Percentiles rank a stretch among this genome's conserved stretches.
These are phyloP conservation scores for Boletellus deceptivus DNA, from an alignment of 1,284 basidiomycete species.

Conservation along the genomic window DNA sequence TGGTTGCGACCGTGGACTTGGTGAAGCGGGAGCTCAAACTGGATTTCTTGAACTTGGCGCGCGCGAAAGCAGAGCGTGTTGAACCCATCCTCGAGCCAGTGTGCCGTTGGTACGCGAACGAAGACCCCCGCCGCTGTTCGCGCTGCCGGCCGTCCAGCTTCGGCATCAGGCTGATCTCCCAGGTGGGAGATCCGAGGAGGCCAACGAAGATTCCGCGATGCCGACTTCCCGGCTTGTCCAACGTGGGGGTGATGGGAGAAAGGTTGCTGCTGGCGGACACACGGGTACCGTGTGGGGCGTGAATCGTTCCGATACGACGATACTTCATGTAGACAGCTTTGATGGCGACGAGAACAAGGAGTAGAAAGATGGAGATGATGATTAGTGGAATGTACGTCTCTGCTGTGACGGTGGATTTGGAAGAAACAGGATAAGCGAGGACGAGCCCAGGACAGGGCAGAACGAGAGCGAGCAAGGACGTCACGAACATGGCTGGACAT, in stretches of 20 bases:
- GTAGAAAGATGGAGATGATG: conserved; percentile 12
- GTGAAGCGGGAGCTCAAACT: conserved; percentile 5
- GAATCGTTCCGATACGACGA: conserved; percentile 28
- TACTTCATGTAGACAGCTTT: conserved; percentile 29
- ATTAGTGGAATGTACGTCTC: conserved; percentile 15
- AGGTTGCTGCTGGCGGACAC: background rate
- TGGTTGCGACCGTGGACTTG: conserved; percentile 11
- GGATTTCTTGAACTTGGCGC: background rate
- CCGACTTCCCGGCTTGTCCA: conserved; percentile 6
- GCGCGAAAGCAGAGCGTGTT: conserved; percentile 1
- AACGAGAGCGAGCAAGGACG: conserved; percentile 2
- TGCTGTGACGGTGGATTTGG: conserved; percentile 1
- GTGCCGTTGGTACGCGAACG: conserved; percentile 8
- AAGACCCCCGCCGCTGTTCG: background rate
- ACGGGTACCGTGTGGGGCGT: conserved; percentile 7
- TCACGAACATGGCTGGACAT: background rate
- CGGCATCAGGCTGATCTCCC: conserved; percentile 25
- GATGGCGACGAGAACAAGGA: conserved; percentile 24
- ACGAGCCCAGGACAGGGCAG: conserved; percentile 1
- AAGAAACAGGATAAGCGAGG: conserved; percentile 16
- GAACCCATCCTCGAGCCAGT: conserved; percentile 5
- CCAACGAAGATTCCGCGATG: conserved; percentile 24
- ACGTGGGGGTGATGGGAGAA: conserved; percentile 3
- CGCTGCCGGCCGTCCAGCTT: conserved; percentile 15
- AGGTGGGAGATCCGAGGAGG: conserved; percentile 31